Evolutionary conservation across 2,329 filamentous ascomycete genomes (phyloP), one percentile per base, ranked within the genome.

Genomic region (Coniochaeta sp.): DNA sequence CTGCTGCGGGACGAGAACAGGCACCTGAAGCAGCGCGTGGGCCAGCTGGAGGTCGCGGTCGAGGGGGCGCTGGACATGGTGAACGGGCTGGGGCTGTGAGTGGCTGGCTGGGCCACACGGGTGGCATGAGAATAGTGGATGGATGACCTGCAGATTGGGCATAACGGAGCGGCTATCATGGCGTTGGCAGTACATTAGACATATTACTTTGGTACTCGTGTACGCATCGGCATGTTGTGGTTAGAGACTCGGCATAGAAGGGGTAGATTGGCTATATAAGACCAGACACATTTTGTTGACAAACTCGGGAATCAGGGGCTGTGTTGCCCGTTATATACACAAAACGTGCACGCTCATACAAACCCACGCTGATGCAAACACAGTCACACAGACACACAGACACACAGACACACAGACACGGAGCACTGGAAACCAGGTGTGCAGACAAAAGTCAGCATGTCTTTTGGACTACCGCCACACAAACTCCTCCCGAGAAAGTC

Each of bases 1-100:
- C 63, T 87, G 55, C 71, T 88, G 61, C 76, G 83, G 42, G 81
- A 84, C 55, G 86, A 89, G 74, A 89, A 89, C 65, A 80, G 76
- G 66, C 78, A 79, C 9, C 70, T 89, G 57, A 88, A 88, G 74
- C 75, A 78, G 42, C 74, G 84, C 22, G 82, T 89, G 3, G 77
- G 79, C 19, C 76, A 83, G 64, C 70, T 89, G 3, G 85, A 89
- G 72, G 76, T 73, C 2, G 84, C 79, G 4, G 80, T 89, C 5
- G 85, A 88, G 38, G 80, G 80, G 7, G 85, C 84, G 1, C 70
- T 89, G 59, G 84, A 87, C 66, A 73, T 75, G 55, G 81, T 85
- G n/a, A 82, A 82, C 55, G 82, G 83, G 7, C 71, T 86, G 60
- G 77, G 76, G n/a, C 64, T 81, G 52, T 75, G 69, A 71, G n/a